These are phyloP conservation scores for Sporothrix pseudoabietina DNA, from an alignment of 2,329 filamentous ascomycete genomes.

Conservation along the genomic window DNA sequence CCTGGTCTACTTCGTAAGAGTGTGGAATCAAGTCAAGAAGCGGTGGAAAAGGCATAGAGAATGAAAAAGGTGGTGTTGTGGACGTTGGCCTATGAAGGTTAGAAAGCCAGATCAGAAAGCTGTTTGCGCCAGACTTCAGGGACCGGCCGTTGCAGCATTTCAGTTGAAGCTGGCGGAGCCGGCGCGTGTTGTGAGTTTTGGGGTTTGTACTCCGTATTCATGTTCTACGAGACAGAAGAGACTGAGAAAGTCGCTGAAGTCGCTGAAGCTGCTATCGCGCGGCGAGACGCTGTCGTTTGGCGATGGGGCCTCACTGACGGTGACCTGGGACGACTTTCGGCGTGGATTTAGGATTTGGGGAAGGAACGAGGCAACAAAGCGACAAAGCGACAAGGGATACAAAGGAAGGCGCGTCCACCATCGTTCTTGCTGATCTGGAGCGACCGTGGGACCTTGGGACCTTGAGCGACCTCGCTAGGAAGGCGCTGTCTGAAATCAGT, in stretches of 20 bases:
- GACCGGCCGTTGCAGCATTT: conserved; percentile 11
- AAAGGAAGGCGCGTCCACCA: not conserved
- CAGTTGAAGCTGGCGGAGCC: not conserved
- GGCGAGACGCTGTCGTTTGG: conserved; percentile 11
- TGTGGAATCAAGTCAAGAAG: not conserved
- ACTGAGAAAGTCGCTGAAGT: not conserved
- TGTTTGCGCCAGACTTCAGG: not conserved
- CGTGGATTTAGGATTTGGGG: not conserved
- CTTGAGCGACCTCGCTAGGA: not conserved
- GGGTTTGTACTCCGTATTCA: no score
- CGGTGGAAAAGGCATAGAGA: not conserved
- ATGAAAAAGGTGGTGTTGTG: not conserved
- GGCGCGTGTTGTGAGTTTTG: not conserved
- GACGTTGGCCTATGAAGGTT: not conserved
- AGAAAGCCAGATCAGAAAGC: not conserved
- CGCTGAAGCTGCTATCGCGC: not conserved
- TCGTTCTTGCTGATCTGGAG: conserved; percentile 9
- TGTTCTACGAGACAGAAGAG: not conserved
- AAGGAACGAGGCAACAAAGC: not conserved
- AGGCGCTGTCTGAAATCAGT: not conserved
- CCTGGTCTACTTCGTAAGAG: not conserved
- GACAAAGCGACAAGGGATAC: not conserved
- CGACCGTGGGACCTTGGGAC: not conserved
- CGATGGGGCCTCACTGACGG: not conserved
- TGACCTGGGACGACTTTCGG: not conserved